Base-by-base conservation (phyloP, 1,139 yeast genomes). In the Nakaseomyces sp. region DNA sequence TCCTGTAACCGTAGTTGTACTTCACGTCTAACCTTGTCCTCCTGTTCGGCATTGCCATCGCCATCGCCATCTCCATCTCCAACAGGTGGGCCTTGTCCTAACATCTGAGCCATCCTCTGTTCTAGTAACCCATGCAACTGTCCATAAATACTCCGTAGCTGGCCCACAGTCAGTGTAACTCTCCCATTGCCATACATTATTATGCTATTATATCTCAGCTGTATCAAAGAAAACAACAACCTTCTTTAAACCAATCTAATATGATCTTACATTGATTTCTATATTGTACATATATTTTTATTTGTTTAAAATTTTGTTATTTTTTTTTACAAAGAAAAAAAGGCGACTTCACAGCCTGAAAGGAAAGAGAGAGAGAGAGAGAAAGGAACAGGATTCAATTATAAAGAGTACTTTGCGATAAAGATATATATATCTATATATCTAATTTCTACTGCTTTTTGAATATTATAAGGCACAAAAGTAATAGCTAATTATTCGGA, bases 1-100 rank as follows among this genome's bases (percentile, higher is more conserved):
- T 69, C 69, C 43, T 73, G 73, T 30, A 77, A 57, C 24, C 64
- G 59, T 37, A 63, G 53, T 15, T 70, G 66, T 6, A 77, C 76
- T 49, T 69, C 69, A 38, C 62, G 24, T 22, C 43, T 41, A 8
- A 43, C 37, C 3, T 39, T 44, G 8, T 48, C 49, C n/a, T 43
- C 47, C 10, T 28, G 45, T 24, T n/a, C n/a, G n/a, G 36, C 46
- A 35, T 22, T 10, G 19, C 9, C 24, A 17, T 18, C 17, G 18
- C 18, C 38, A 20, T 20, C 18, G 17, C 28, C 38, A n/a, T 1
- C 58, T 37, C 52, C 44, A 53, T 51, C 18, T 47, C 32, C 13
- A n/a, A n/a, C n/a, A n/a, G n/a, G n/a, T n/a, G n/a, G n/a, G n/a
- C 29, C 29, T n/a, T n/a, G 13, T 13, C 28, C 60, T 37, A 53